A percentile compares a stretch with the other conserved stretches of the same genome.
Evolutionary conservation across 73 alveolate species (phyloP).

Genomic region (Tetrahymena malaccensis): DNA sequence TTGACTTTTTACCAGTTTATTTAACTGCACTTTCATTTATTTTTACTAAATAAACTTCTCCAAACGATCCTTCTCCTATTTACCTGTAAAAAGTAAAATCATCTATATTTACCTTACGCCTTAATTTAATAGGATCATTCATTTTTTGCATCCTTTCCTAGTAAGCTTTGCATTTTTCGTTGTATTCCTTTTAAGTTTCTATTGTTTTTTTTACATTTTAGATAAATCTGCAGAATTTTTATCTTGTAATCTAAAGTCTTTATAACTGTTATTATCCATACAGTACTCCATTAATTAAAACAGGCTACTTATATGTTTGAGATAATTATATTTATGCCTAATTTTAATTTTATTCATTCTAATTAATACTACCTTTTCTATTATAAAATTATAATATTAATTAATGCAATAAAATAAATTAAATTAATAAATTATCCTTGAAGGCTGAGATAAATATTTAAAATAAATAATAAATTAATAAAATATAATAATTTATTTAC

Average conservation of each 20-base stretch:
- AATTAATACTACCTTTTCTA: neutral
- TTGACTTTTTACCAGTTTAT: neutral
- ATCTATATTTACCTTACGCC: neutral
- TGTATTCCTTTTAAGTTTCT: neutral
- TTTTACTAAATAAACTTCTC: conserved; percentile 68
- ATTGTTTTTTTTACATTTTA: neutral
- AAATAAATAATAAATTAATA: too few species aligned
- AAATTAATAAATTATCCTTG: too few species aligned
- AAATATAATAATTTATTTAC: neutral
- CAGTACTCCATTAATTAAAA: neutral
- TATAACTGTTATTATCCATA: neutral
- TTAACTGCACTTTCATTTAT: conserved; percentile 53
- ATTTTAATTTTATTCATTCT: too few species aligned
- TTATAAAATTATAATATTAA: too few species aligned
- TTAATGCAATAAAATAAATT: too few species aligned
- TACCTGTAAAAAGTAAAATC: conserved; percentile 39
- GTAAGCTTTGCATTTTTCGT: neutral
- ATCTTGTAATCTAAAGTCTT: neutral
- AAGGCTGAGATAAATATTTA: too few species aligned
- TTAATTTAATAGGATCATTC: neutral
- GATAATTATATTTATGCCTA: neutral
- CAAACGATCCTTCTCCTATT: conserved; percentile 52
- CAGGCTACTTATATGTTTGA: neutral
- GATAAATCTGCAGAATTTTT: neutral
- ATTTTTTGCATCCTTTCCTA: neutral